Percentiles rank a stretch among this genome's conserved stretches.
phyloP scores from a whole-genome alignment of 257 asterid species.

The Oldenlandia corymbosa region DNA sequence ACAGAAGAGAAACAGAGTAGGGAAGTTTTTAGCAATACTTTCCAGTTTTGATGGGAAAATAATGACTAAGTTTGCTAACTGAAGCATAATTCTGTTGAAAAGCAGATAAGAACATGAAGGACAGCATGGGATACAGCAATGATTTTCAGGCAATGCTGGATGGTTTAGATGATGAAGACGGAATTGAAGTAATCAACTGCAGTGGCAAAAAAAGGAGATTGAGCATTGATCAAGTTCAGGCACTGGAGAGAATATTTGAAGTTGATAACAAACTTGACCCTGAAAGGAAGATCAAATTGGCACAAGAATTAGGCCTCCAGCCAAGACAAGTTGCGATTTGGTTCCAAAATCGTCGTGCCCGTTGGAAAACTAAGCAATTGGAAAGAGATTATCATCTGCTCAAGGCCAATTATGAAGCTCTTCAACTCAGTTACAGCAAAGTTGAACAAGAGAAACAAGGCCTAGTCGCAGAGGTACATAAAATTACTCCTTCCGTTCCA shows the following conservation, averaged over 20 bases:
- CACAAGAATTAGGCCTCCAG: slow-evolving; percentile 40
- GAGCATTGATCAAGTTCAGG: slow-evolving; percentile 35
- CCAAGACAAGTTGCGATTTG: slow-evolving; percentile 50
- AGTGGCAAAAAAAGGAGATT: slow-evolving; percentile 41
- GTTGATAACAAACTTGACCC: slow-evolving; percentile 46
- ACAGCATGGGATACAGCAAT: slow-evolving; percentile 17
- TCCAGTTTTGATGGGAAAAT: too few relatives aligned
- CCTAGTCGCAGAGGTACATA: slow-evolving; percentile 33
- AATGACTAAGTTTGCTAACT: neutral
- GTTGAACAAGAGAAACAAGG: slow-evolving; percentile 30
- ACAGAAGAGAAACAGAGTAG: too few relatives aligned
- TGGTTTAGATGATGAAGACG: slow-evolving; percentile 34
- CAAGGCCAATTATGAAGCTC: slow-evolving; percentile 36
- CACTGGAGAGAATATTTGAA: slow-evolving; percentile 41
- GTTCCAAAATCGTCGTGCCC: slow-evolving; percentile 52
- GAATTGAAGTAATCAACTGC: slow-evolving; percentile 28
- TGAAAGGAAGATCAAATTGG: slow-evolving; percentile 32
- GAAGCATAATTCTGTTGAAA: neutral
- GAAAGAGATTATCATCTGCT: slow-evolving; percentile 39
- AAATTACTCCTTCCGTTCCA: too few relatives aligned
- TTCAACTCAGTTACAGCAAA: slow-evolving; percentile 28
- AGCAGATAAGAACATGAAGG: slow-evolving; percentile 22
- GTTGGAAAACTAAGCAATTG: slow-evolving; percentile 44
- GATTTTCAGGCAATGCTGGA: slow-evolving; percentile 36
- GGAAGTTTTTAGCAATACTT: neutral